Percentiles rank a stretch among this genome's conserved stretches.
These are phyloP conservation scores for Cystobasidium sp. DNA, from an alignment of 1,284 basidiomycete genomes.

Conservation along the genomic window DNA sequence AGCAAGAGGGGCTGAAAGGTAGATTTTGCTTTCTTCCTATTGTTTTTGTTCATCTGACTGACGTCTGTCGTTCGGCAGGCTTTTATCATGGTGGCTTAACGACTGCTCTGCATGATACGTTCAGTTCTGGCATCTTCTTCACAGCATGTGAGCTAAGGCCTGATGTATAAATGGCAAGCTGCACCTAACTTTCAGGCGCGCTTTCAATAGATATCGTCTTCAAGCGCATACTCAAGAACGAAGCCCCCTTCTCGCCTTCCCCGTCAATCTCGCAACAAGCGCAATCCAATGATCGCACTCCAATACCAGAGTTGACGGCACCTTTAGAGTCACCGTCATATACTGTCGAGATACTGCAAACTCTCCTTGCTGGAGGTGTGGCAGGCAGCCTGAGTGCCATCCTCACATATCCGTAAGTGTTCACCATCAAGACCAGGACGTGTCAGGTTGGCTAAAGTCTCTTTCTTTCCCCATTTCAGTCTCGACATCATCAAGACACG, in stretches of 20 bases:
- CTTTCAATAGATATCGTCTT: slow-evolving; percentile 49
- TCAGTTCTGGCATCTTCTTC: slow-evolving; percentile 54
- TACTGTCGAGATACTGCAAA: slow-evolving; percentile 49
- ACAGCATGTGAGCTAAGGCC: slow-evolving; percentile 46
- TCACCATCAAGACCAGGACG: not conserved
- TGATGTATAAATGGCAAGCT: no score
- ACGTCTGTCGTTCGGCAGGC: slow-evolving; percentile 33
- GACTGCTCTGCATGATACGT: slow-evolving; percentile 53
- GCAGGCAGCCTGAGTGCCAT: slow-evolving; percentile 52
- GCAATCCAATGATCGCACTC: slow-evolving; percentile 5
- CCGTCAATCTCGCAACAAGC: slow-evolving; percentile 5
- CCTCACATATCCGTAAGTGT: slow-evolving; percentile 52
- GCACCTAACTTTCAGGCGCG: not conserved
- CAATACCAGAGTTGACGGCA: slow-evolving; percentile 28
- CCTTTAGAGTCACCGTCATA: slow-evolving; percentile 35
- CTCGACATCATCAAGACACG: slow-evolving; percentile 54
- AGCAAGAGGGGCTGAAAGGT: slow-evolving; percentile 50
- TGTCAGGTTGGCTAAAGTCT: not conserved
- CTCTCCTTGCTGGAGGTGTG: slow-evolving; percentile 51
- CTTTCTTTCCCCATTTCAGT: slow-evolving; percentile 19
- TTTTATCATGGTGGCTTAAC: slow-evolving; percentile 55
- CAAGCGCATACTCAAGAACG: slow-evolving; percentile 48
- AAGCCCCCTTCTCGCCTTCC: slow-evolving; percentile 44
- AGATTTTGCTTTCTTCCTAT: not conserved
- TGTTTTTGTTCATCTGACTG: not conserved